These are phyloP conservation scores for Filobasidium floriforme DNA, from an alignment of 768 basidiomycete species.

Conservation along the genomic window DNA sequence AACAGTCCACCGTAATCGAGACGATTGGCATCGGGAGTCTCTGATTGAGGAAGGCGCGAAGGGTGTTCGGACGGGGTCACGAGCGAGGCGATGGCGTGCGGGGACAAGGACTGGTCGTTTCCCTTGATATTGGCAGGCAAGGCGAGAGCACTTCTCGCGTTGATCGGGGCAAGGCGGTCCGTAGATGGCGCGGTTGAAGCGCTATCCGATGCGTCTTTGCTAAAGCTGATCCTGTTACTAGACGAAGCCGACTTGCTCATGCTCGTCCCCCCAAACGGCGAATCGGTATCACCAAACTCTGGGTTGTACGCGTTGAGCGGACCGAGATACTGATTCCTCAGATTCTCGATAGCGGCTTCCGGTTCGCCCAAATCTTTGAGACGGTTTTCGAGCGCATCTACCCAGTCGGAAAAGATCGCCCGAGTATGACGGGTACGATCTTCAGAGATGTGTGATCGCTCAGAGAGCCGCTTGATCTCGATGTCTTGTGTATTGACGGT, in stretches of 20 bases:
- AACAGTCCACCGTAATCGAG: no score
- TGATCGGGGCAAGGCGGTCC: no score
- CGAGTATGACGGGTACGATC: background rate
- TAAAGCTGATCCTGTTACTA: background rate
- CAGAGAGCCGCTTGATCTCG: background rate
- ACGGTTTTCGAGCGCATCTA: background rate
- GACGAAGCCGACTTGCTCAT: slow-evolving; percentile 9
- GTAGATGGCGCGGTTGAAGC: no score
- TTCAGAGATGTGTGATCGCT: background rate
- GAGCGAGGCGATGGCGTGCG: no score
- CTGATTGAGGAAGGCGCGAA: no score
- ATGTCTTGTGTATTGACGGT: background rate
- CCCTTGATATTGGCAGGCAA: no score
- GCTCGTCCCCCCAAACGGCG: slow-evolving; percentile 2
- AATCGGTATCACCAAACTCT: background rate
- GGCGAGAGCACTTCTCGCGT: no score
- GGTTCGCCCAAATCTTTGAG: background rate
- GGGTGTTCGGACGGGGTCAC: no score
- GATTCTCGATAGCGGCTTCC: background rate
- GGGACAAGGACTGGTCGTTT: no score
- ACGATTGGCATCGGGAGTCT: no score
- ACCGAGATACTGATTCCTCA: background rate
- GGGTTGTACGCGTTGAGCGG: background rate
- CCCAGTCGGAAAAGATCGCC: background rate
- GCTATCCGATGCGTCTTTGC: no score